Evolutionary conservation across 352 stramenopile genomes (phyloP), one percentile per base, ranked within the genome.

Genomic region (Globisporangium irregulare): DNA sequence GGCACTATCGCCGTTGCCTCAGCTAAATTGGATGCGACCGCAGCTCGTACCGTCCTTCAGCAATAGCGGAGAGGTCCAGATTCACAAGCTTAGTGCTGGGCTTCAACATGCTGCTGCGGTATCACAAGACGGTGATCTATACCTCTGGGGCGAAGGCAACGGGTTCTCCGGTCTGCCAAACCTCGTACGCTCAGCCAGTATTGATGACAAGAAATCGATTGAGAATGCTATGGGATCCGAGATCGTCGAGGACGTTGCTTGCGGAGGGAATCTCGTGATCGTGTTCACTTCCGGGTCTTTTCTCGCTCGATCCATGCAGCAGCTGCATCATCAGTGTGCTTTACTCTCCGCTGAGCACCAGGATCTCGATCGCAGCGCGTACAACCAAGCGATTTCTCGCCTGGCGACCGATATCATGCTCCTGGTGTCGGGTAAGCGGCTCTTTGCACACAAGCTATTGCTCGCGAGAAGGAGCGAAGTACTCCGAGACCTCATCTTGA

Each of bases 101-200:
- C 68, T 80, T 43, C 87, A 84, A 54, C 95, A 99, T 70, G 91
- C 86, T 5, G 86, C 90, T 0, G 94, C 89, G 4, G 74, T 99
- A 24, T 97, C 92, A 12, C 72, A 77, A 3, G 77, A 80, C 24
- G 96, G 95, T 12, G 89, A 97, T 72, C 71, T 99, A 1, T 99
- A 97, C 70, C 83, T 96, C 38, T 99, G 97, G 97, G 82, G 82
- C 4, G 74, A 81, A 24, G 43, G 57, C 4, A 34, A 66, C 8
- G 63, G 58, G 0, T 54, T 68, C 8, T 32, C 51, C 3, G n/a
- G 38, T 48, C 3, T 70, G 1, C 66, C 67, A 43, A 69, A 41
- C 54, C 54, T 82, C 24, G 62, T 69, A 8, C 38, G 36, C 25
- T 62, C 58, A 9, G 3, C 48, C 32, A 22, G 32, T 1, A 5